Percentiles rank a stretch among this genome's conserved stretches.
Evolutionary conservation across 164 flowering plant genomes (phyloP).

Genomic region (Buxus sempervirens): DNA sequence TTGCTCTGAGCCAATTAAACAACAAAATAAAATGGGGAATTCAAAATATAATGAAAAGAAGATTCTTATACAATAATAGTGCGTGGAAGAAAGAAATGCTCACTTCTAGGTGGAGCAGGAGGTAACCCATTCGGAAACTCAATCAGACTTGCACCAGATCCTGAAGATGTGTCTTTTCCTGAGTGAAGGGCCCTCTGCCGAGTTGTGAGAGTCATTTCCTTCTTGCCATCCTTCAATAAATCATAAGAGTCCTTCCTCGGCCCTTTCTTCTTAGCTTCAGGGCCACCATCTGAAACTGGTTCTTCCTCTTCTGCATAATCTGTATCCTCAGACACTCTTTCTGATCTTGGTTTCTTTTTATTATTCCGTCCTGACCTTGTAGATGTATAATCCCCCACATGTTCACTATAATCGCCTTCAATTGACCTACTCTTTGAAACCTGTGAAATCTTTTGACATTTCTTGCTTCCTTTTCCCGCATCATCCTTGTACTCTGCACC

Average conservation of each 20-base stretch:
- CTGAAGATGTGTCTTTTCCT: constrained; percentile 59
- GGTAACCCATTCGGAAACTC: constrained; percentile 96
- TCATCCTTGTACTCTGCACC: constrained; percentile 36
- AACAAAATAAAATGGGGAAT: neutral
- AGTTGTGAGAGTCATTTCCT: constrained; percentile 71
- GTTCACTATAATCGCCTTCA: constrained; percentile 23
- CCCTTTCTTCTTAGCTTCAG: constrained; percentile 45
- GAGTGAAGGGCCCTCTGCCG: constrained; percentile 96
- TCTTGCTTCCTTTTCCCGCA: constrained; percentile 50
- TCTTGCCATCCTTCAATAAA: constrained; percentile 47
- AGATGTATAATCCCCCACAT: constrained; percentile 21
- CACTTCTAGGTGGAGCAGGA: constrained; percentile 84
- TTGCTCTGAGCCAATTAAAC: constrained; percentile 50
- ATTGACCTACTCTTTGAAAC: constrained; percentile 29
- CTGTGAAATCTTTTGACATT: constrained; percentile 39
- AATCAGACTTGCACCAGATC: constrained; percentile 41
- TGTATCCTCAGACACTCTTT: constrained; percentile 42
- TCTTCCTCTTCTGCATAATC: constrained; percentile 68
- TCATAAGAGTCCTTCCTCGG: constrained; percentile 59
- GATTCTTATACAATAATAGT: neutral
- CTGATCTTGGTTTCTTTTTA: constrained; percentile 50
- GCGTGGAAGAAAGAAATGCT: constrained; percentile 19
- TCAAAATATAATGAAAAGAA: neutral
- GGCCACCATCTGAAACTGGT: constrained; percentile 44
- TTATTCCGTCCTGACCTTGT: constrained; percentile 36